Percentiles rank a stretch among this genome's conserved stretches.
These are phyloP conservation scores for Dalechampia spathulata DNA, from an alignment of 441 rosid genomes.

Conservation along the genomic window DNA sequence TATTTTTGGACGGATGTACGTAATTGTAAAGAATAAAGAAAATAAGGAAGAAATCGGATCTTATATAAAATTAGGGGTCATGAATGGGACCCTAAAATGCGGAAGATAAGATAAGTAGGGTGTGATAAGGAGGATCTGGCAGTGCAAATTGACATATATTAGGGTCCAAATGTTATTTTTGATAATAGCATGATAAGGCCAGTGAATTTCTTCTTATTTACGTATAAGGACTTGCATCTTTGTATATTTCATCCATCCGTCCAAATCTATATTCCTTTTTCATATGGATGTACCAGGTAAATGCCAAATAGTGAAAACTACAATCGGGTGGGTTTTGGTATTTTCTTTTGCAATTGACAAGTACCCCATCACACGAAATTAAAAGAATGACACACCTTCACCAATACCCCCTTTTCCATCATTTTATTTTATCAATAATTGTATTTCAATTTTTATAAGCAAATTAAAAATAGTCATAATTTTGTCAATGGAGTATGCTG, in stretches of 20 bases:
- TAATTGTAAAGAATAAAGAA: neutral
- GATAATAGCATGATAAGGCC: conserved; percentile 19
- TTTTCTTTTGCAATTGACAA: too few relatives aligned
- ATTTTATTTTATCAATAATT: too few relatives aligned
- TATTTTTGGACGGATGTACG: neutral
- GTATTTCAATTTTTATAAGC: too few relatives aligned
- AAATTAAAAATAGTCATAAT: too few relatives aligned
- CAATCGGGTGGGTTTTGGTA: too few relatives aligned
- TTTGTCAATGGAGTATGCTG: too few relatives aligned
- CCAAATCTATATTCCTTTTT: neutral
- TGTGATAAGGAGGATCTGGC: conserved; percentile 14
- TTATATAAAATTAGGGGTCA: conserved; percentile 7
- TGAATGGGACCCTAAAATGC: conserved; percentile 6
- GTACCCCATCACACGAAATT: too few relatives aligned
- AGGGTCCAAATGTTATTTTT: conserved; percentile 9
- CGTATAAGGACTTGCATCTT: conserved; percentile 10
- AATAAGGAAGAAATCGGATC: conserved; percentile 12
- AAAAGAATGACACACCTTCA: too few relatives aligned
- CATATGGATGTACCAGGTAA: too few relatives aligned
- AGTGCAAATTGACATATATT: conserved; percentile 11
- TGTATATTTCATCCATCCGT: neutral
- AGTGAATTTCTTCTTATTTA: neutral
- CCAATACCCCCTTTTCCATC: too few relatives aligned
- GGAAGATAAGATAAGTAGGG: conserved; percentile 12
- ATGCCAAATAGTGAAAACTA: too few relatives aligned